Evolutionary conservation across 495 filamentous ascomycete species (phyloP).

Genomic region (Xylaria intraflava): DNA sequence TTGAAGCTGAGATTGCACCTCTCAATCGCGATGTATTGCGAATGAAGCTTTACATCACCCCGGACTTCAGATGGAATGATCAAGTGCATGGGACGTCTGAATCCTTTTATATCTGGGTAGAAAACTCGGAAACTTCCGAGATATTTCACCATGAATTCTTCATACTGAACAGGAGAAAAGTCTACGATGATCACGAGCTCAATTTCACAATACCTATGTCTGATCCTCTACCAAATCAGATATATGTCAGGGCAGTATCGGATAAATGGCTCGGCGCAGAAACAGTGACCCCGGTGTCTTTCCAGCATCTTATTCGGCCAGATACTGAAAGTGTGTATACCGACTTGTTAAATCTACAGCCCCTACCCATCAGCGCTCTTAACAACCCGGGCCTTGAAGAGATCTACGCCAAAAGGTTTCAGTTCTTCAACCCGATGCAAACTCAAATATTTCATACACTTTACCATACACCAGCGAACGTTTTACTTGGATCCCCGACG

Average conservation of each 20-base stretch:
- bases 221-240: slow-evolving; percentile 87
- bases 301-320: slow-evolving; percentile 94
- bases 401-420: slow-evolving; percentile 79
- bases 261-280: slow-evolving; percentile 98
- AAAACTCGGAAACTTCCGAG: slow-evolving; percentile 94
- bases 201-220: slow-evolving; percentile 96
- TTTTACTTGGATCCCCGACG: slow-evolving; percentile 92
- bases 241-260: slow-evolving; percentile 89
- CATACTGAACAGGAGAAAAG: slow-evolving; percentile 78
- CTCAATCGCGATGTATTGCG: slow-evolving; percentile 90
- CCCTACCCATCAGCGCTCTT: slow-evolving; percentile 78
- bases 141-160: slow-evolving; percentile 99
- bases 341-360: slow-evolving; percentile 85
- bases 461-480: slow-evolving; percentile 86
- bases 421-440: slow-evolving; percentile 99
- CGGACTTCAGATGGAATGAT: slow-evolving; percentile 95
- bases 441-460: slow-evolving; percentile 95
- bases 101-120: slow-evolving; percentile 97
- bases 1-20: slow-evolving; percentile 92
- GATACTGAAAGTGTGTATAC: slow-evolving; percentile 98
- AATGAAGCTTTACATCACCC: slow-evolving; percentile 74
- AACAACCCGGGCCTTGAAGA: slow-evolving; percentile 84
- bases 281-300: slow-evolving; percentile 88
- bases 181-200: slow-evolving; percentile 90
- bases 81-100: slow-evolving; percentile 90